Base-by-base conservation (phyloP, 805 yeast genomes). In the Teunomyces aglyptinius region DNA sequence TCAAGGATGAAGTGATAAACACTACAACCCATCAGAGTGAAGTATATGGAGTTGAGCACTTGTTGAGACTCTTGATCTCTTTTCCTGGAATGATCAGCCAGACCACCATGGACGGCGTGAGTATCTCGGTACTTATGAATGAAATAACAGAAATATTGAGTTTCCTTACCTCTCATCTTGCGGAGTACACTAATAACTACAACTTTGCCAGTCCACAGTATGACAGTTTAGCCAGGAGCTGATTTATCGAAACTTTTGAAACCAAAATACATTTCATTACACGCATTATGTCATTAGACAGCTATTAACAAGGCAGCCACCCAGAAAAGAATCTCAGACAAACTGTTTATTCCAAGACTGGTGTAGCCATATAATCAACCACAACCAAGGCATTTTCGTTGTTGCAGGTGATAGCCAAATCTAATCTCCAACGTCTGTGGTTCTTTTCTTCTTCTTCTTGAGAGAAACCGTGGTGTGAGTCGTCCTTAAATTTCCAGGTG, bases 11-110 rank as follows among this genome's bases (percentile, higher is more conserved):
- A n/a, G 72, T 76, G 2, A 61, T 85, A 0, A 44, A 41, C 13
- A 47, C 43, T 3, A 39, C 41, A 8, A 41, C 39, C 10, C 32
- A 40, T 11, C 50, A 44, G 36, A 46, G 51, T 12, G 31, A 40
- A 5, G 51, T 52, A 2, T 92, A 91, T 58, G 96, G 97, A 0
- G 75, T 85, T 1, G 91, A 88, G 56, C 97, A 91, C 64, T 68
- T 94, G 31, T 66, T 92, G 49, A 73, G 99, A 52, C 66, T 92
- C 47, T 71, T 90, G 52, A 85, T 88, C 12, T 73, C 87, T 1
- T 66, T 94, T 38, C 98, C 99, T 0, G 94, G 89, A 8, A 68
- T 90, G n/a, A 76, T 91, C 45, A 77, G 89, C 0, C 84, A 83
- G 51, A 82, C 96, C 1, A 69, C 82, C 6, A 86, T 90, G 90